Conservation (phyloP, 768 basidiomycete species). For the Exidia glandulosa region DNA sequence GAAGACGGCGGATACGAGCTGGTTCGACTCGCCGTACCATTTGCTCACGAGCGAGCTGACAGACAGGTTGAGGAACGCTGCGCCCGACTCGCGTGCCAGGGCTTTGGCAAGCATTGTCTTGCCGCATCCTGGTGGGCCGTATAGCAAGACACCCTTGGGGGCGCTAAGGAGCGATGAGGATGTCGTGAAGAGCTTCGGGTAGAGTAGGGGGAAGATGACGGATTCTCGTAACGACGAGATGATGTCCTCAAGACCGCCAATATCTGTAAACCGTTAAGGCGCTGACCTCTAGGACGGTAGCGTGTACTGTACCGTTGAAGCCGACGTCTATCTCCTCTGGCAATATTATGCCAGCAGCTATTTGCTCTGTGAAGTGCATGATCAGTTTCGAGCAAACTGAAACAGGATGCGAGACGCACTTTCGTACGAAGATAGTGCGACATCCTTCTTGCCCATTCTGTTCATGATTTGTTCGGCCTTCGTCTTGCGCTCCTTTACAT, state of each 20-base stretch:
- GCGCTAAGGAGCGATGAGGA: conserved; percentile 77
- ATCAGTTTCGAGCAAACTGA: not conserved
- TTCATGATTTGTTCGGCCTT: conserved; percentile 64
- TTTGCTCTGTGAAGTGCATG: conserved; percentile 43
- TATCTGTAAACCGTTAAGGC: conserved; percentile 36
- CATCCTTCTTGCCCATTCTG: conserved; percentile 54
- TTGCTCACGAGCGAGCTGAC: conserved; percentile 66
- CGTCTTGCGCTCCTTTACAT: conserved; percentile 45
- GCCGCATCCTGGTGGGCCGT: conserved; percentile 95
- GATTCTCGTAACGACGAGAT: conserved; percentile 86
- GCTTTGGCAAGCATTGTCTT: conserved; percentile 99
- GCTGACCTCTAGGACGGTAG: not conserved
- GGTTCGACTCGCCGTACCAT: conserved; percentile 88
- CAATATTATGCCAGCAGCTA: conserved; percentile 87
- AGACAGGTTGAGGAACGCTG: conserved; percentile 88
- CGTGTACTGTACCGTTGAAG: conserved; percentile 48
- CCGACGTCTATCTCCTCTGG: conserved; percentile 75
- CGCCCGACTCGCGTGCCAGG: conserved; percentile 91
- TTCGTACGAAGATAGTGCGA: conserved; percentile 88
- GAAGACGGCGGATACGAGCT: conserved; percentile 89
- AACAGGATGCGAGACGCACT: conserved; percentile 34
- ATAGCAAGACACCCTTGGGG: conserved; percentile 91
- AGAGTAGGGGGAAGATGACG: conserved; percentile 88
- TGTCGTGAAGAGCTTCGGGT: conserved; percentile 76
- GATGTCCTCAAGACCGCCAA: conserved; percentile 89